Percentiles rank a stretch among this genome's conserved stretches.
Evolutionary conservation across 2,329 filamentous ascomycete genomes (phyloP).

Genomic region (Amauroascus verrucosus): DNA sequence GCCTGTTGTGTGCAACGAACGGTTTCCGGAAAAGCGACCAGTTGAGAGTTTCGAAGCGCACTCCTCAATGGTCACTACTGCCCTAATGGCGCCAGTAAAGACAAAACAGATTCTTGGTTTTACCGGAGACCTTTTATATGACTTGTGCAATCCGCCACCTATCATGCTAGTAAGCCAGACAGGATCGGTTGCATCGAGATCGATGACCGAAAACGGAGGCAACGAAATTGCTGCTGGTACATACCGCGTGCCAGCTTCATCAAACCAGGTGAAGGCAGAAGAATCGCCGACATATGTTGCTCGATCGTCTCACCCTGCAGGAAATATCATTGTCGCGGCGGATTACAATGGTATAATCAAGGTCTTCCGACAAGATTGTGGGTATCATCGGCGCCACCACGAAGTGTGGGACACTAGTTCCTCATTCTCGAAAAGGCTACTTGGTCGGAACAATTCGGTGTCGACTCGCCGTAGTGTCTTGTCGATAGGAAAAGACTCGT

Average conservation of each 20-base stretch:
- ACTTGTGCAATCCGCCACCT: constrained; percentile 89
- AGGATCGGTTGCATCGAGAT: constrained; percentile 49
- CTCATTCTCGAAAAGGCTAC: constrained; percentile 60
- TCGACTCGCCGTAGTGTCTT: constrained; percentile 45
- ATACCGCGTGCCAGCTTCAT: constrained; percentile 25
- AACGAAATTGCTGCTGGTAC: constrained; percentile 9
- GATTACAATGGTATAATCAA: constrained; percentile 85
- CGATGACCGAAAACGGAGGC: constrained; percentile 35
- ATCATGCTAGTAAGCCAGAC: constrained; percentile 68
- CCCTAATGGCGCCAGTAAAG: constrained; percentile 69
- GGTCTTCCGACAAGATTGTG: constrained; percentile 91
- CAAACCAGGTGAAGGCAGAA: constrained; percentile 42
- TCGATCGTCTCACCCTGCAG: constrained; percentile 63
- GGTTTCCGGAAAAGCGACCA: constrained; percentile 67
- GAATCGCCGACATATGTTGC: constrained; percentile 69
- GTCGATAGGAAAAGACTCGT: constrained; percentile 36
- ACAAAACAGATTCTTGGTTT: constrained; percentile 67
- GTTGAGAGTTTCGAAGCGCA: constrained; percentile 88
- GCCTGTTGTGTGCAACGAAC: constrained; percentile 55
- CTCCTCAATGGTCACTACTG: constrained; percentile 77
- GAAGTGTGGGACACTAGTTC: constrained; percentile 71
- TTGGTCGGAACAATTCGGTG: constrained; percentile 47
- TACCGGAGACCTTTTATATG: constrained; percentile 88
- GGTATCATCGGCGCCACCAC: constrained; percentile 63
- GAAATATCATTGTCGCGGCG: constrained; percentile 85